These are phyloP conservation scores for Dictyostelium capitatum DNA, from an alignment of 78 protist genomes.

Conservation along the genomic window DNA sequence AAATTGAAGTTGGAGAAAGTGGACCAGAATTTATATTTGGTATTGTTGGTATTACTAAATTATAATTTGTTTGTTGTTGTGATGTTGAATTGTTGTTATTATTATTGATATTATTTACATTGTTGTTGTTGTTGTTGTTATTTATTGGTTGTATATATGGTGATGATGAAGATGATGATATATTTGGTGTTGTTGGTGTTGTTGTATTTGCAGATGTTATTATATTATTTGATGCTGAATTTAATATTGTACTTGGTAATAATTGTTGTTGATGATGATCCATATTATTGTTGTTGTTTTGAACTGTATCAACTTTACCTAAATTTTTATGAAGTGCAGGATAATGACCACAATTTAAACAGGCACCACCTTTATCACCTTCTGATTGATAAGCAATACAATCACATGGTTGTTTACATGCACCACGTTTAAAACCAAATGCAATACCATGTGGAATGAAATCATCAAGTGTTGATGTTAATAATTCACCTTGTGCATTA, in stretches of 20 bases:
- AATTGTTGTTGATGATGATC: neutral
- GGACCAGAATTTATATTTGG: neutral
- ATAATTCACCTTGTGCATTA: neutral
- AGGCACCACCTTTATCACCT: conserved; percentile 64
- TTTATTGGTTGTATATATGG: neutral
- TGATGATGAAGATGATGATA: neutral
- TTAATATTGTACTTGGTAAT: conserved; percentile 19
- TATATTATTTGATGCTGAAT: neutral
- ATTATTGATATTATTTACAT: neutral
- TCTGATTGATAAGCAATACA: conserved; percentile 54
- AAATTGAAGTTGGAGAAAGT: neutral
- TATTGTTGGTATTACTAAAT: conserved; percentile 17
- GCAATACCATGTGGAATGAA: conserved; percentile 57
- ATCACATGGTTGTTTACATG: conserved; percentile 75
- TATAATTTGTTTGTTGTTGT: neutral
- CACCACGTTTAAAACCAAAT: conserved; percentile 75
- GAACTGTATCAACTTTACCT: conserved; percentile 52
- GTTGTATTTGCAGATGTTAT: neutral
- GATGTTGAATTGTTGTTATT: neutral
- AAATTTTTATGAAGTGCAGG: conserved; percentile 71
- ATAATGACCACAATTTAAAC: conserved; percentile 78
- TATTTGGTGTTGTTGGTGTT: neutral
- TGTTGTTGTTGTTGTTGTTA: neutral
- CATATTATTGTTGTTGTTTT: neutral
- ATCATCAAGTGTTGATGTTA: conserved; percentile 41